Conservation (phyloP, 345 rosid genomes). For the Lepidium africanum region DNA sequence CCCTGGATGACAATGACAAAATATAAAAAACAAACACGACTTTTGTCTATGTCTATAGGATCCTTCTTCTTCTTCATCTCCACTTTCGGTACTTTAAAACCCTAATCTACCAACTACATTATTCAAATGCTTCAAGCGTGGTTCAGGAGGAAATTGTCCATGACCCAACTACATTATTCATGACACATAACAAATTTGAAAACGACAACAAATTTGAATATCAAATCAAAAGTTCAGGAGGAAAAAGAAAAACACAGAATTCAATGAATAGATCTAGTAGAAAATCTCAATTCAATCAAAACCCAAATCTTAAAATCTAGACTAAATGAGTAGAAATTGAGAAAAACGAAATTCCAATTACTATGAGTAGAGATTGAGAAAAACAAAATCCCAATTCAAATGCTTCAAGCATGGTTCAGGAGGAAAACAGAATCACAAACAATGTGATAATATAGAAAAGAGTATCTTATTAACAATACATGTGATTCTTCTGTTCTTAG, state of each 20-base stretch:
- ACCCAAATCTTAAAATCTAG: conserved; percentile 8
- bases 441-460: neutral
- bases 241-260: too few relatives aligned
- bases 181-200: neutral
- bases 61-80: neutral
- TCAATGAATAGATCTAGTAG: too few relatives aligned
- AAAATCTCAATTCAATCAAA: neutral
- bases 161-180: too few relatives aligned
- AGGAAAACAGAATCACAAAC: neutral
- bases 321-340: neutral
- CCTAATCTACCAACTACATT: conserved; percentile 14
- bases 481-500: too few relatives aligned
- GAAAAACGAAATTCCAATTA: neutral
- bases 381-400: too few relatives aligned
- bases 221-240: too few relatives aligned
- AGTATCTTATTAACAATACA: neutral
- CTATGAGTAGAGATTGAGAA: neutral
- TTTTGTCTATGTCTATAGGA: too few relatives aligned
- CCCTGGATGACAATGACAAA: too few relatives aligned
- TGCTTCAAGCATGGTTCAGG: too few relatives aligned
- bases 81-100: neutral
- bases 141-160: neutral
- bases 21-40: too few relatives aligned
- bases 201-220: too few relatives aligned
- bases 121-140: neutral